Evolutionary conservation across 495 filamentous ascomycete species (phyloP).

Genomic region (Xylaria scruposa): DNA sequence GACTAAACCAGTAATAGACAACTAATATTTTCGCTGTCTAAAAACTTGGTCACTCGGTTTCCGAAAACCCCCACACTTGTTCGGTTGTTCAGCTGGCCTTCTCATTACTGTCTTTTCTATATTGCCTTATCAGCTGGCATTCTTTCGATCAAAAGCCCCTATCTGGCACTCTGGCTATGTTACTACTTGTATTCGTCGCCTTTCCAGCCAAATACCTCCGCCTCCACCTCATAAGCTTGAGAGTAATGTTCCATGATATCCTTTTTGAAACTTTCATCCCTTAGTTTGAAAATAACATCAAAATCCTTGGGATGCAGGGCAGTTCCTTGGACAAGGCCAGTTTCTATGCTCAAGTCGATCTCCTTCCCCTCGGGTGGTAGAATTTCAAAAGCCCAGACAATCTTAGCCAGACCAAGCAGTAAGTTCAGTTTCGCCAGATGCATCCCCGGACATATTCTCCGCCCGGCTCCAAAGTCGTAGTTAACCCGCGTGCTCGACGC

Average conservation of each 20-base stretch:
- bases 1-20: too few relatives aligned
- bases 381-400: not conserved
- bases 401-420: not conserved
- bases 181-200: not conserved
- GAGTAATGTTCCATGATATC: not conserved
- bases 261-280: not conserved
- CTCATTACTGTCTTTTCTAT: too few relatives aligned
- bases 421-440: not conserved
- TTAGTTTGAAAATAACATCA: not conserved
- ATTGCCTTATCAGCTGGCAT: too few relatives aligned
- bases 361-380: not conserved
- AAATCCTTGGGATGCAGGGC: not conserved
- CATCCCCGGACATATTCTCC: slow-evolving; percentile 5
- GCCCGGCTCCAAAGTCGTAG: slow-evolving; percentile 6
- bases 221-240: not conserved
- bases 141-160: not conserved
- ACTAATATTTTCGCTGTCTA: too few relatives aligned
- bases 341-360: not conserved
- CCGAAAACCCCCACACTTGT: too few relatives aligned
- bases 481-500: not conserved
- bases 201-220: not conserved
- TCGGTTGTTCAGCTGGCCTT: too few relatives aligned
- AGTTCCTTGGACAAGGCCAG: not conserved
- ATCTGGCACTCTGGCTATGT: not conserved
- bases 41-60: too few relatives aligned